A percentile compares a stretch with the other conserved stretches of the same genome.
These are phyloP conservation scores for Coriolopsis trogii DNA, from an alignment of 1,284 basidiomycete species.

Conservation along the genomic window DNA sequence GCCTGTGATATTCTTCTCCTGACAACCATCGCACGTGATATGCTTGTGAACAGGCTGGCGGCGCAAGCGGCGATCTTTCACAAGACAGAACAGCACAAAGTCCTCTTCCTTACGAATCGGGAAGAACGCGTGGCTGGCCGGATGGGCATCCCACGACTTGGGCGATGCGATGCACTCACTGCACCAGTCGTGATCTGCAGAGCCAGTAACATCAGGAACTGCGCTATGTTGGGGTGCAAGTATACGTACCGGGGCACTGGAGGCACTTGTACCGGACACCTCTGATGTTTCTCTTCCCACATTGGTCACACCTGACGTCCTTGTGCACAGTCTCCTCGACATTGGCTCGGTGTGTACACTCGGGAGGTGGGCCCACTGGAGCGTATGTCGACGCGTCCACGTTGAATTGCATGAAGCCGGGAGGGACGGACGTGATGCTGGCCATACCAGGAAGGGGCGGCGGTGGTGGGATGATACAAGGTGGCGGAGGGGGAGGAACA, in stretches of 20 bases:
- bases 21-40: constrained; percentile 61
- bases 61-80: constrained; percentile 17
- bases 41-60: constrained; percentile 36
- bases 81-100: constrained; percentile 19
- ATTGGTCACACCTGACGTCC: constrained; percentile 60
- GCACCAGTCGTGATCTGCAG: constrained; percentile 64
- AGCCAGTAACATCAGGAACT: background rate
- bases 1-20: constrained; percentile 50
- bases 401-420: constrained; percentile 7
- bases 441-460: constrained; percentile 7
- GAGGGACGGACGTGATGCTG: background rate
- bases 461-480: constrained; percentile 8
- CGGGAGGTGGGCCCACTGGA: background rate
- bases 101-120: constrained; percentile 58
- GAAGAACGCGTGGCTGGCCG: constrained; percentile 59
- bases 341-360: background rate
- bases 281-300: constrained; percentile 49
- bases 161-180: constrained; percentile 48
- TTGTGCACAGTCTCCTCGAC: constrained; percentile 30
- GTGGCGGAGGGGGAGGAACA: constrained; percentile 4
- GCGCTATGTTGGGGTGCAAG: background rate
- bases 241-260: constrained; percentile 58
- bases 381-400: background rate
- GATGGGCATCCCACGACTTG: constrained; percentile 19
- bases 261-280: constrained; percentile 74